Evolutionary conservation across 2,329 filamentous ascomycete genomes (phyloP), one percentile per base, ranked within the genome.

Genomic region (Penicillium palitans): DNA sequence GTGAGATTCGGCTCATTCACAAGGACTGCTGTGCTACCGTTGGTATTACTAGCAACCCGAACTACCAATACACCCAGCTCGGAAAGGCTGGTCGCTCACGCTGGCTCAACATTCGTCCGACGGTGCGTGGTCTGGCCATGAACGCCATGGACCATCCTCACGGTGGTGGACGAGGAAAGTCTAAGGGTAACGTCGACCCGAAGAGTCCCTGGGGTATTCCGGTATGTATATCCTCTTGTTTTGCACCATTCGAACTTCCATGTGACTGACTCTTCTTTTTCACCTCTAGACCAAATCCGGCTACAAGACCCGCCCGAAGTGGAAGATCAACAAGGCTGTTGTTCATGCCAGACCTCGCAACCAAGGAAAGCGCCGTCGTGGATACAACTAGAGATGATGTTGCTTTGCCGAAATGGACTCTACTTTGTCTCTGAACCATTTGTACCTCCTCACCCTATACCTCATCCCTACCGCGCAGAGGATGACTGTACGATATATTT

Each of bases 141-240:
- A 99, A 99, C 81, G 92, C 93, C 87, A 90, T 87, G 69, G 95
- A 99, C 72, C 95, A 99, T 83, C 95, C 95, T 72, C 95, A 99
- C 77, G 95, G 95, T 85, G 95, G 95, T 90, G 95, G 95, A 78
- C 87, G 96, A 83, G 95, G 95, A 81, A 99, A 99, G 81, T 97
- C 92, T 58, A 99, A 99, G 90, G 92, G 95, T 86, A 96, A 97
- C 74, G 87, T 93, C 61, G 84, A 96, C 73, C 95, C 96, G 35
- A 91, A 95, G 69, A 96, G 91, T 79, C 95, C 95, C 59, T 99
- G 96, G 95, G 95, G 96, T 74, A 89, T 87, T 73, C 93, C 91
- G 72, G 92, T 96, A 89, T 80, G 91, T 86, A 55, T 51, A 25
- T 19, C 21, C 52, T 42, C 17, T 65, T 50, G 13, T 48, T 51